Evolutionary conservation across 108 stramenopile genomes (phyloP).

Genomic region (Stephanodiscus minutulus): DNA sequence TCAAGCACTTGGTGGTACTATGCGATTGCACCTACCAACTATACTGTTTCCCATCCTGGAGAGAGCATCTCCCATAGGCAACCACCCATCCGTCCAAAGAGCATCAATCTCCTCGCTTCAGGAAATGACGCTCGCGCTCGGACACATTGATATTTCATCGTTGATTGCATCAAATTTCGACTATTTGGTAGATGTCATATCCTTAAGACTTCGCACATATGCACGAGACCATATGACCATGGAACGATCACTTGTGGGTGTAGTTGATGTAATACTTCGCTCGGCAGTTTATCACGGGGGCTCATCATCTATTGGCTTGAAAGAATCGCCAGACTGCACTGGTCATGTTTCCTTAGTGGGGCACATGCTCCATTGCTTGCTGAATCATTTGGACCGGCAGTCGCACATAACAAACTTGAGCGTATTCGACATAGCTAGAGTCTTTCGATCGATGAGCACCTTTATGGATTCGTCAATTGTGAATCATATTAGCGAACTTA

Average conservation of each 20-base stretch:
- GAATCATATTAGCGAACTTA: not conserved
- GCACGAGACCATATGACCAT: slow-evolving; percentile 24
- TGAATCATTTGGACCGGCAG: slow-evolving; percentile 30
- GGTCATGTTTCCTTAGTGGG: slow-evolving; percentile 27
- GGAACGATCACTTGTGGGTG: slow-evolving; percentile 38
- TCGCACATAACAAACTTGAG: slow-evolving; percentile 7
- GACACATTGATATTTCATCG: slow-evolving; percentile 16
- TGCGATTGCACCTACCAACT: slow-evolving; percentile 28
- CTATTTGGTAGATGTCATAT: slow-evolving; percentile 49
- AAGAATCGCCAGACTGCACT: not conserved
- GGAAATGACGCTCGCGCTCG: slow-evolving; percentile 22
- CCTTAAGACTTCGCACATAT: slow-evolving; percentile 32
- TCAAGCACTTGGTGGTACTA: slow-evolving; percentile 20
- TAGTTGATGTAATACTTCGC: slow-evolving; percentile 36
- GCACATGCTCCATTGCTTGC: slow-evolving; percentile 33
- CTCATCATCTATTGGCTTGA: not conserved
- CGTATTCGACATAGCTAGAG: slow-evolving; percentile 26
- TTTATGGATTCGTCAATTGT: slow-evolving; percentile 35
- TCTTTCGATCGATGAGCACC: slow-evolving; percentile 34
- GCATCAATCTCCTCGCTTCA: slow-evolving; percentile 24
- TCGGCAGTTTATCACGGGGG: slow-evolving; percentile 12
- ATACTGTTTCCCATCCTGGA: slow-evolving; percentile 52
- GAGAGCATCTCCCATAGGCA: slow-evolving; percentile 38
- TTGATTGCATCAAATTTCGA: slow-evolving; percentile 49
- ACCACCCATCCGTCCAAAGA: slow-evolving; percentile 46